Evolutionary conservation across 768 basidiomycete species (phyloP).

Genomic region (Steccherinum ochraceum): DNA sequence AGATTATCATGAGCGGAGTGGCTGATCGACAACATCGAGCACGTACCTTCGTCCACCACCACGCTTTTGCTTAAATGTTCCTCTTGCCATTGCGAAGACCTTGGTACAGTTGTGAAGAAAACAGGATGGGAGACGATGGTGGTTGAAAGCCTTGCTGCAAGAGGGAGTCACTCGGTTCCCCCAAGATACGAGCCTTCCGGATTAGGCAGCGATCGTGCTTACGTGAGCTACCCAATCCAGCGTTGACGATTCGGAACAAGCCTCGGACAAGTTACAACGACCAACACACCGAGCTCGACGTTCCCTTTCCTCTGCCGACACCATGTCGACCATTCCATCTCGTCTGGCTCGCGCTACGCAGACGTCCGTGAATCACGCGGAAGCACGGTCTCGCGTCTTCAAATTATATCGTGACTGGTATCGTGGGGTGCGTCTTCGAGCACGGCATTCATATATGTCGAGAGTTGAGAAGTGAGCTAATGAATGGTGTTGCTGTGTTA

Average conservation of each 20-base stretch:
- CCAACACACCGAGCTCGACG: background rate
- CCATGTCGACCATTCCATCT: conserved; percentile 83
- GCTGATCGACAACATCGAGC: background rate
- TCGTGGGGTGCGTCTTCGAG: conserved; percentile 62
- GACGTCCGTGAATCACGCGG: conserved; percentile 47
- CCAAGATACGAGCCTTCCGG: too few relatives aligned
- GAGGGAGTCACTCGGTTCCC: too few relatives aligned
- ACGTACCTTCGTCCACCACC: conserved; percentile 69
- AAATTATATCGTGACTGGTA: conserved; percentile 92
- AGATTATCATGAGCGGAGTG: background rate
- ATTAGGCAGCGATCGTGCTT: background rate
- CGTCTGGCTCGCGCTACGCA: conserved; percentile 72
- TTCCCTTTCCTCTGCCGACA: too few relatives aligned
- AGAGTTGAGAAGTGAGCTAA: conserved; percentile 3
- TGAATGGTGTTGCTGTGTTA: too few relatives aligned
- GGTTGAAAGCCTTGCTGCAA: background rate
- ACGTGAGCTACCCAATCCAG: background rate
- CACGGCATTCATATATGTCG: conserved; percentile 4
- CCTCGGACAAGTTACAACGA: background rate
- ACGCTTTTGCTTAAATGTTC: conserved; percentile 82
- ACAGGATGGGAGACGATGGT: background rate
- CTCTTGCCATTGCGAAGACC: conserved; percentile 33
- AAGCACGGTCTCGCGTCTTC: conserved; percentile 62
- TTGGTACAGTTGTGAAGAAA: too few relatives aligned
- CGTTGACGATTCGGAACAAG: background rate